Evolutionary conservation across 2,329 filamentous ascomycete genomes (phyloP), one percentile per base, ranked within the genome.

Genomic region (Phialophora chinensis): DNA sequence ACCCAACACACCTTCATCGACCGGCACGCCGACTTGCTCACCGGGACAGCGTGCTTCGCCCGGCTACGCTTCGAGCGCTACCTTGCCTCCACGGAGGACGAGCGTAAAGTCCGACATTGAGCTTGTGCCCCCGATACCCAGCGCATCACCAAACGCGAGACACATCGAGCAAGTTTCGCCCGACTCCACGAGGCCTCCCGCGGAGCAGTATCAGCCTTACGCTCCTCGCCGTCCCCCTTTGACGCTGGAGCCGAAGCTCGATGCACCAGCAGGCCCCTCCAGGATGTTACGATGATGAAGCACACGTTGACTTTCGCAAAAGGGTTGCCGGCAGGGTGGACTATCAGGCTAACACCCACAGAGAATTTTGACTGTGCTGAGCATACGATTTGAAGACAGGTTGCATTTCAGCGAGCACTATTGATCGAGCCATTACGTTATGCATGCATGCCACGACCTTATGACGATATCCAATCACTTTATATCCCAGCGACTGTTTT

Each of bases 251-350:
- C 62, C 62, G 11, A 53, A 54, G 20, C 25, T 65, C 17, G 11
- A 44, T 20, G 42, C 62, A 55, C 49, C 62, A 17, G 4, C 49
- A 25, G 62, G 62, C 14, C 62, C 62, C 8, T 54, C 62, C 25
- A 42, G 49, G 42, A 60, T 65, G 62, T 12, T 65, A 29, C 56
- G 55, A 65, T 65, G 56, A 63, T 44, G 49, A 52, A 44, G 38
- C 17, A 44, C 38, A 44, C 38, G 38, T n/a, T 42, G 35, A 17
- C 4, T 42, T 42, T 17, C 35, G 35, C 35, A 17, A 42, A 17
- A 6, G 12, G 14, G 14, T 17, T 1, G 7, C 17, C 6, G 4
- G 14, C 35, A 42, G 35, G 35, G 14, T 7, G 14, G 35, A 42
- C 35, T 17, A 42, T 42, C 35, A 42, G 3, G 4, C 4, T 14